Conservation (phyloP, 108 stramenopile species). For the Nitzschia palea region DNA sequence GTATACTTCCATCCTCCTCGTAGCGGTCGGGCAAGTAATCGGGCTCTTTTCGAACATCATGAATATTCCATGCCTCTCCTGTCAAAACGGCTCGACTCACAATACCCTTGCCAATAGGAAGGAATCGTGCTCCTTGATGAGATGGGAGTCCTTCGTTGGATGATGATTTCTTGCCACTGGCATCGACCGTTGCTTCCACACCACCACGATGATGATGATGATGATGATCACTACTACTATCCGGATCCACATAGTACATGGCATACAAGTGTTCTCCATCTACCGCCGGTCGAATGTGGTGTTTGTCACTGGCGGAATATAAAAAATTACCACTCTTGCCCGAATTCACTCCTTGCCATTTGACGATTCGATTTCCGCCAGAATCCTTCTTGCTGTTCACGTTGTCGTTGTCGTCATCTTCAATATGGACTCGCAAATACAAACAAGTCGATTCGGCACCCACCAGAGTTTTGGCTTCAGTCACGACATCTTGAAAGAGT, state of each 20-base stretch:
- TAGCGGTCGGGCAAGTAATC: constrained; percentile 29
- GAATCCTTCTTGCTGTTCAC: neutral
- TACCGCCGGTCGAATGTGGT: constrained; percentile 10
- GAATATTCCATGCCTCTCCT: constrained; percentile 54
- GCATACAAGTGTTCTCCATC: constrained; percentile 55
- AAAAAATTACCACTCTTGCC: constrained; percentile 11
- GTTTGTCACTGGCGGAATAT: neutral
- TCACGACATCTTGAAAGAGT: constrained; percentile 57
- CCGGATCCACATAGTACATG: constrained; percentile 40
- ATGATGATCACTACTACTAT: no score
- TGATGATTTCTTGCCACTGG: neutral
- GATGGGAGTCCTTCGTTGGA: neutral
- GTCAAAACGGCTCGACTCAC: constrained; percentile 52
- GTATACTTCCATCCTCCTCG: neutral
- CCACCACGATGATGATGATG: no score
- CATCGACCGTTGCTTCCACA: neutral
- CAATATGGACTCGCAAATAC: constrained; percentile 46
- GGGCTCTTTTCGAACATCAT: constrained; percentile 36
- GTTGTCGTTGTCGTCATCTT: constrained; percentile 12
- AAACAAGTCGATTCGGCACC: constrained; percentile 56
- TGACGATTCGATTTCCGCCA: neutral
- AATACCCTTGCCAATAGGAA: constrained; percentile 56
- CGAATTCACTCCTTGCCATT: neutral
- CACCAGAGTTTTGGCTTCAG: constrained; percentile 59
- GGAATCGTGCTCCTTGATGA: constrained; percentile 5